phyloP scores from a whole-genome alignment of 805 yeast genomes.

The Yarrowia phangngaensis region DNA sequence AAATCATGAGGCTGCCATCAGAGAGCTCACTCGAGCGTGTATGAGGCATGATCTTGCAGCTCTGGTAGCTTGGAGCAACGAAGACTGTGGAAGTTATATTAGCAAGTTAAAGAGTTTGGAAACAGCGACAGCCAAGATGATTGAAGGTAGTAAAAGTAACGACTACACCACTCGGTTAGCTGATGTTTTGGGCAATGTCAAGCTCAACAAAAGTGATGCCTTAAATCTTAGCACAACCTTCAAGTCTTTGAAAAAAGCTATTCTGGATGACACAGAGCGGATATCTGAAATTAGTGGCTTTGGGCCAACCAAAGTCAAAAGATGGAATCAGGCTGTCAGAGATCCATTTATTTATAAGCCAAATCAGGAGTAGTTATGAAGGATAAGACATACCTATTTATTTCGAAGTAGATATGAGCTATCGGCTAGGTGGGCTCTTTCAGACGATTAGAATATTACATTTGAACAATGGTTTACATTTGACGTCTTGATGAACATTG shows the following conservation, averaged over 20 bases:
- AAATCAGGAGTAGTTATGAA: too few species aligned
- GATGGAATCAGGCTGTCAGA: conserved; percentile 5
- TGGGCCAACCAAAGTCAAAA: conserved; percentile 20
- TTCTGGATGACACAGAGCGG: conserved; percentile 15
- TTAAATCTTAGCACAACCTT: conserved; percentile 35
- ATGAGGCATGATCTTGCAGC: conserved; percentile 37
- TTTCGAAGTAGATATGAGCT: too few species aligned
- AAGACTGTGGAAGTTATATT: conserved; percentile 40
- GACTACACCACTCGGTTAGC: conserved; percentile 37
- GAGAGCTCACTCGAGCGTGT: conserved; percentile 38
- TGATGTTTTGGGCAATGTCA: conserved; percentile 36
- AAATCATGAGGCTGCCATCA: conserved; percentile 38
- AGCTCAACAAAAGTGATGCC: conserved; percentile 40
- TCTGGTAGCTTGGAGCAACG: conserved; percentile 39
- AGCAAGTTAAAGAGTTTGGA: conserved; percentile 36
- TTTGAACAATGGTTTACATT: too few species aligned
- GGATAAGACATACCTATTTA: too few species aligned
- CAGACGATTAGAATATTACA: too few species aligned
- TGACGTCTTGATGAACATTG: too few species aligned
- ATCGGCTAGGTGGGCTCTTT: too few species aligned
- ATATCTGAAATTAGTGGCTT: conserved; percentile 12
- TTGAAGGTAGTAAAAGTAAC: conserved; percentile 33
- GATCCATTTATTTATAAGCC: conserved; percentile 21
- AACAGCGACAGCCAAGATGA: conserved; percentile 34
- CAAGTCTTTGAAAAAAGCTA: conserved; percentile 35